A percentile compares a stretch with the other conserved stretches of the same genome.
Conservation (phyloP, 305 asterid species). For the Fraxinus sp. region DNA sequence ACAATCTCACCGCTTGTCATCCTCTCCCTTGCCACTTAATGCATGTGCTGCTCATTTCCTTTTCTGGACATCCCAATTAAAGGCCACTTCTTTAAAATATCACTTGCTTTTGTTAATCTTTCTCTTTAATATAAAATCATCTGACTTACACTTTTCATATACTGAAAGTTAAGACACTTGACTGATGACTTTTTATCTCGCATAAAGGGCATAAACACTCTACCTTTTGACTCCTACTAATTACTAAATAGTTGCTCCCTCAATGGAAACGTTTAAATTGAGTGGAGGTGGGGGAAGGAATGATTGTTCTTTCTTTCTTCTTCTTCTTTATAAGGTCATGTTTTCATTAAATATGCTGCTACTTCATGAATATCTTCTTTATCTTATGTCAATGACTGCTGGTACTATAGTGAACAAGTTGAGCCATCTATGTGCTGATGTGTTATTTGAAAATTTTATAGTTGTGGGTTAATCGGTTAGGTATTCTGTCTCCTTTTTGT, state of each 20-base stretch:
- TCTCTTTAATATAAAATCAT: background rate
- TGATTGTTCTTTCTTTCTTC: background rate
- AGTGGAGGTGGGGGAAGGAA: background rate
- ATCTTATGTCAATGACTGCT: background rate
- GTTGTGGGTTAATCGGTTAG: slow-evolving; percentile 1
- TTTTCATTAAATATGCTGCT: background rate
- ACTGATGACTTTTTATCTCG: background rate
- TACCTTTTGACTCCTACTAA: background rate
- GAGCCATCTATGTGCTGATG: slow-evolving; percentile 13
- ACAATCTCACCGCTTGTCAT: background rate
- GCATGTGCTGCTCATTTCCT: background rate
- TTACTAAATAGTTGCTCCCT: background rate
- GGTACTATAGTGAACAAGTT: background rate
- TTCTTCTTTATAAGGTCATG: background rate
- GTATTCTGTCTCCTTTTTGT: background rate
- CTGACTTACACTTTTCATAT: background rate
- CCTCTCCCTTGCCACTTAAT: background rate
- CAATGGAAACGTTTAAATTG: background rate
- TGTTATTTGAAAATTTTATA: background rate
- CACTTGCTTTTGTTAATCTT: slow-evolving; percentile 2
- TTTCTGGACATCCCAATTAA: background rate
- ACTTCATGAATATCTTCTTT: background rate
- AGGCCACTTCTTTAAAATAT: background rate
- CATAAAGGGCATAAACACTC: background rate
- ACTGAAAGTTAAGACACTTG: background rate